These are phyloP conservation scores for Xylogone sp. DNA, from an alignment of 2,329 filamentous ascomycete species.

Conservation along the genomic window DNA sequence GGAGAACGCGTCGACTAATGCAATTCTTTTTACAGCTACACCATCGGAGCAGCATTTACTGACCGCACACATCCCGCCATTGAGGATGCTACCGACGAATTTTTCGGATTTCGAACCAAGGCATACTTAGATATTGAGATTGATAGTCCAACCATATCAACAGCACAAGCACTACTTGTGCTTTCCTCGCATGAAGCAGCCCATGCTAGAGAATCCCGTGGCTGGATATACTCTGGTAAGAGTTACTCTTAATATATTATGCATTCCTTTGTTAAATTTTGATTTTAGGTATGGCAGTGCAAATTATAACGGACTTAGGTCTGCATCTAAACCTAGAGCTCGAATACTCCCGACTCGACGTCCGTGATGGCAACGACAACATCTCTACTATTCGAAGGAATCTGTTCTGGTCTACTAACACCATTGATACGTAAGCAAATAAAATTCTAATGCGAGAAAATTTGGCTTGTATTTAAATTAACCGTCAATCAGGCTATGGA, in stretches of 20 bases:
- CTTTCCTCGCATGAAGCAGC: conserved; percentile 1
- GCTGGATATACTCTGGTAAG: conserved; percentile 1
- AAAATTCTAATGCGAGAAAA: not conserved
- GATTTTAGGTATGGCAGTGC: conserved; percentile 9
- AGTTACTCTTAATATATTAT: not conserved
- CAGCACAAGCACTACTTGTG: conserved; percentile 1
- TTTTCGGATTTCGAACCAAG: conserved; percentile 3
- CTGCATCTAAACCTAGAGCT: conserved; percentile 4
- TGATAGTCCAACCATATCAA: conserved; percentile 1
- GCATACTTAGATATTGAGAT: conserved; percentile 1
- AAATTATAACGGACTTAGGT: conserved; percentile 7
- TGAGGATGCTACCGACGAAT: not conserved
- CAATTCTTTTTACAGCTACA: not conserved
- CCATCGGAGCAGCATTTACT: not conserved
- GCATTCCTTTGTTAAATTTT: not conserved
- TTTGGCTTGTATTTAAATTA: not conserved
- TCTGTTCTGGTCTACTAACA: not conserved
- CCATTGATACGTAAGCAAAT: not conserved
- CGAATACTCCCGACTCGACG: not conserved
- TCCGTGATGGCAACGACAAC: not conserved
- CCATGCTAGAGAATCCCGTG: not conserved
- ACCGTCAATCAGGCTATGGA: not conserved
- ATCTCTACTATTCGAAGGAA: not conserved
- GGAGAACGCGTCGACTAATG: not conserved
- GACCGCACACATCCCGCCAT: conserved; percentile 1